Evolutionary conservation across 2,329 filamentous ascomycete genomes (phyloP).

Genomic region (Talaromyces atroroseus): DNA sequence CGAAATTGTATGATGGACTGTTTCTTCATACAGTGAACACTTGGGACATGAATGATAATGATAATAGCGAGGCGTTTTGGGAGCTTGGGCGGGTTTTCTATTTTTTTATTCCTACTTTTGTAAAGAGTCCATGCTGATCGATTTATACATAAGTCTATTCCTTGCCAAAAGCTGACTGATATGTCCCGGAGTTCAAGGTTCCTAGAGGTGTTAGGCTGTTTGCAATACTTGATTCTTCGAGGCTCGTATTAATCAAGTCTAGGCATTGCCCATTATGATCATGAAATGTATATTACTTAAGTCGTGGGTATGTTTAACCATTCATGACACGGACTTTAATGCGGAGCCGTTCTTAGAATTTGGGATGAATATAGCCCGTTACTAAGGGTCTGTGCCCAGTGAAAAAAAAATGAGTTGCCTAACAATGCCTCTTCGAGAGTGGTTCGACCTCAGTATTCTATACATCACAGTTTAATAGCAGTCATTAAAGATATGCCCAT

Average conservation of each 20-base stretch:
- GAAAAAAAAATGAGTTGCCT: not conserved
- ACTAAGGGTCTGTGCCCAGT: not conserved
- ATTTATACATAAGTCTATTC: not conserved
- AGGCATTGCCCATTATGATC: not conserved
- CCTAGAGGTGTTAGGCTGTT: not conserved
- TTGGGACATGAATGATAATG: not conserved
- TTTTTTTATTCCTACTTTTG: not conserved
- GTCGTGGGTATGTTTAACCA: not conserved
- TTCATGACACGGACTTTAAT: not conserved
- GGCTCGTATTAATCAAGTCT: not conserved
- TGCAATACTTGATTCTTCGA: not conserved
- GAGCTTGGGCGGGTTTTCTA: not conserved
- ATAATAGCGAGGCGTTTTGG: constrained; percentile 8
- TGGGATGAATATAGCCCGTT: not conserved
- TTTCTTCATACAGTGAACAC: not conserved
- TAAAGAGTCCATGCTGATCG: not conserved
- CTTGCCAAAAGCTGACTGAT: not conserved
- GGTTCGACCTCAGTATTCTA: not conserved
- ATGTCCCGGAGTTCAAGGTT: too few species aligned
- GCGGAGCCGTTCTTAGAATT: not conserved
- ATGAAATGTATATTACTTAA: too few species aligned
- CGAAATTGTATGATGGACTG: not conserved
- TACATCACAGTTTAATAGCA: not conserved
- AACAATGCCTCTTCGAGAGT: not conserved
- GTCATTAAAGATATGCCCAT: not conserved